These are phyloP conservation scores for Citrus trifoliata DNA, from an alignment of 345 rosid species.

Conservation along the genomic window DNA sequence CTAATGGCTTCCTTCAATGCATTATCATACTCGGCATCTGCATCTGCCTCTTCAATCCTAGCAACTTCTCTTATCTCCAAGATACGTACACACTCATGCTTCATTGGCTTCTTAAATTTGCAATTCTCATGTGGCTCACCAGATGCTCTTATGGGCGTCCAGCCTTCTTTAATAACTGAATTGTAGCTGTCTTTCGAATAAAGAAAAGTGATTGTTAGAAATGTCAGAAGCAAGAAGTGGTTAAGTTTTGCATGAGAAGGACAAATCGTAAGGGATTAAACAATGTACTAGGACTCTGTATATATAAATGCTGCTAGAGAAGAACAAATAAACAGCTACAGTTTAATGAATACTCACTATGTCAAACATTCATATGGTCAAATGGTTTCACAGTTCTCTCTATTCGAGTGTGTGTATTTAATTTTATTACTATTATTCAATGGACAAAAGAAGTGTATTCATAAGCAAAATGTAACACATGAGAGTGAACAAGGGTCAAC, in stretches of 20 bases:
- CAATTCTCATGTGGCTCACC: constrained; percentile 66
- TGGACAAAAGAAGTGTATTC: no score
- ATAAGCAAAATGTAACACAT: no score
- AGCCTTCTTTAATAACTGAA: constrained; percentile 79
- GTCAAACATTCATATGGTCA: no score
- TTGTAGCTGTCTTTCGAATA: constrained; percentile 59
- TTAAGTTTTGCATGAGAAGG: no score
- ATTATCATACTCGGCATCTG: constrained; percentile 72
- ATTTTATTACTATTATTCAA: no score
- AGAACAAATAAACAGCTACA: no score
- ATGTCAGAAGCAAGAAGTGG: not conserved
- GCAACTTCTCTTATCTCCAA: constrained; percentile 74
- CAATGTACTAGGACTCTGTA: not conserved
- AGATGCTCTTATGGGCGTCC: not conserved
- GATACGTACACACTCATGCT: constrained; percentile 71
- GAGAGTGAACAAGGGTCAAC: no score
- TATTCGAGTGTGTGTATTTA: no score
- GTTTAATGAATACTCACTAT: no score
- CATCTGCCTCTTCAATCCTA: constrained; percentile 77
- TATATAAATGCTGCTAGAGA: no score
- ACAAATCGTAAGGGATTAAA: not conserved
- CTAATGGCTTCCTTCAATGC: constrained; percentile 80
- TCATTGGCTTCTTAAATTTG: constrained; percentile 61
- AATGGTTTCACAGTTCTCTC: no score
- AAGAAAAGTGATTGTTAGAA: constrained; percentile 6